These are phyloP conservation scores for Apophysomyces trapeziformis DNA, from an alignment of 371 early-diverging fungal genomes.

Conservation along the genomic window DNA sequence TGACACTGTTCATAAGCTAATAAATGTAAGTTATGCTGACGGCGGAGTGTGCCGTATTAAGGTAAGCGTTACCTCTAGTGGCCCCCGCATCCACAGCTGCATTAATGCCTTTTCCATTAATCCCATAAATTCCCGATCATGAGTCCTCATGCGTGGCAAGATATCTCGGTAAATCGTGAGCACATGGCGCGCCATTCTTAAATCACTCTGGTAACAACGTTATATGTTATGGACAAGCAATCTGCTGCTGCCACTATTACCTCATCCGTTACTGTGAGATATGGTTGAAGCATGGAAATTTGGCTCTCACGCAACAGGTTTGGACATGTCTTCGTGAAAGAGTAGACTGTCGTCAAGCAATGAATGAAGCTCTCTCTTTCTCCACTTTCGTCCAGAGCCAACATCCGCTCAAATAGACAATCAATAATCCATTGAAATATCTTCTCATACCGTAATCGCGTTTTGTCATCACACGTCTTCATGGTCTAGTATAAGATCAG, in stretches of 20 bases:
- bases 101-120: conserved; percentile 62
- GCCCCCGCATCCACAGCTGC: conserved; percentile 58
- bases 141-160: conserved; percentile 61
- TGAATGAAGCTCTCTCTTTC: conserved; percentile 34
- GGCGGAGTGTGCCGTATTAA: neutral
- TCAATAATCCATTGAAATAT: conserved; percentile 69
- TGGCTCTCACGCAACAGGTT: conserved; percentile 45
- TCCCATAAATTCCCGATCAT: conserved; percentile 55
- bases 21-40: neutral
- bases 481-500: conserved; percentile 26
- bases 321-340: conserved; percentile 52
- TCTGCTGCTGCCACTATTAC: conserved; percentile 22
- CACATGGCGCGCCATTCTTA: conserved; percentile 54
- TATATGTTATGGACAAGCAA: neutral
- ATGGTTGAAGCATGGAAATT: conserved; percentile 54
- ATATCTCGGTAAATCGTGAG: conserved; percentile 62
- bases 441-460: conserved; percentile 37
- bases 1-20: conserved; percentile 65
- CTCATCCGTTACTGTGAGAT: conserved; percentile 39
- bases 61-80: conserved; percentile 46
- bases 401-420: conserved; percentile 67
- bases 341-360: conserved; percentile 44
- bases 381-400: conserved; percentile 57
- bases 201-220: conserved; percentile 41
- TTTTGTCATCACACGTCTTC: conserved; percentile 37